Evolutionary conservation across 148 eudicot species (phyloP).

Genomic region (Nepenthes gracilis): DNA sequence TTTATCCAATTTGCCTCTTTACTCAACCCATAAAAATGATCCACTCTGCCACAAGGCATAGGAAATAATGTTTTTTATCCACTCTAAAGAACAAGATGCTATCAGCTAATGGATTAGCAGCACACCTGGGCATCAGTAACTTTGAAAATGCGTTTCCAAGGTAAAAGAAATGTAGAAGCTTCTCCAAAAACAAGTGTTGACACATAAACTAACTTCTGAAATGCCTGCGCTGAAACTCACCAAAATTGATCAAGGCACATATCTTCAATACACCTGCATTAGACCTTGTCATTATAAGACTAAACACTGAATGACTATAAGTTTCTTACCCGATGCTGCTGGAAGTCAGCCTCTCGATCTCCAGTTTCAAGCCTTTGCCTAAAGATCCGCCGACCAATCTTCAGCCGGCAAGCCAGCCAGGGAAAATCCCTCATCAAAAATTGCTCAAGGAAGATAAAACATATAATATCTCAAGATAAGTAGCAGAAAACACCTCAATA

Average conservation of each 20-base stretch:
- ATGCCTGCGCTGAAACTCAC: slow-evolving; percentile 80
- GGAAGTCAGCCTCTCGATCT: slow-evolving; percentile 65
- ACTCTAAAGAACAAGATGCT: slow-evolving; percentile 1
- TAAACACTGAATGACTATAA: not conserved
- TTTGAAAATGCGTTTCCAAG: slow-evolving; percentile 95
- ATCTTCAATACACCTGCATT: not conserved
- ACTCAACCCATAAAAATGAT: too few species aligned
- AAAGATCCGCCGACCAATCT: slow-evolving; percentile 81
- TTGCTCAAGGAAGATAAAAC: not conserved
- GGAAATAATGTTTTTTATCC: too few species aligned
- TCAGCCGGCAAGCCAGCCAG: slow-evolving; percentile 7
- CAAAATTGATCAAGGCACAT: slow-evolving; percentile 42
- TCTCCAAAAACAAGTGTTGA: slow-evolving; percentile 93
- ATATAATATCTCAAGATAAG: not conserved
- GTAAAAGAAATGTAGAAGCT: slow-evolving; percentile 86
- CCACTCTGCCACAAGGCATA: not conserved
- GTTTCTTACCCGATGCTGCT: slow-evolving; percentile 83
- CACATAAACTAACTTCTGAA: slow-evolving; percentile 94
- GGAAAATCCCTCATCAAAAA: not conserved
- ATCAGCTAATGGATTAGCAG: not conserved
- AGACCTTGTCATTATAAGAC: not conserved
- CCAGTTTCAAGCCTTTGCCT: slow-evolving; percentile 98
- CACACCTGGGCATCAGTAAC: slow-evolving; percentile 84
- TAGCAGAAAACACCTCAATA: slow-evolving; percentile 54
- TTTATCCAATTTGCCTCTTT: too few species aligned